Conservation (phyloP, 805 yeast species). For the Ogataea methanolica region DNA sequence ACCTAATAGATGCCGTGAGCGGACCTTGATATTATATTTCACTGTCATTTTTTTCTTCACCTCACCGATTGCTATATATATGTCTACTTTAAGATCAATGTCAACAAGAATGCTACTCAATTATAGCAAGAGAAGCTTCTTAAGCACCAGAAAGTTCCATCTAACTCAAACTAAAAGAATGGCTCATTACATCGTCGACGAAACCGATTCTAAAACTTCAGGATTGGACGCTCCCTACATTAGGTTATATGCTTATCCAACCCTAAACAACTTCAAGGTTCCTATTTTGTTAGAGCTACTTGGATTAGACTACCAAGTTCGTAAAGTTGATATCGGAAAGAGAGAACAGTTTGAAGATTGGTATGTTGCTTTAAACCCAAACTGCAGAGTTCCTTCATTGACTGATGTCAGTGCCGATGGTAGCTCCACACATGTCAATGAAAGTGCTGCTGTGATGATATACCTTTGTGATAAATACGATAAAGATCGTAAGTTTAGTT, state of each 20-base stretch:
- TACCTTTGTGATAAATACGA: conserved; percentile 61
- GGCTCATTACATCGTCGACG: conserved; percentile 29
- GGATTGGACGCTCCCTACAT: conserved; percentile 36
- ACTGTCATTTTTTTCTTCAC: too few species aligned
- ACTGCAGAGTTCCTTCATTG: conserved; percentile 60
- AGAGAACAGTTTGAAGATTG: conserved; percentile 51
- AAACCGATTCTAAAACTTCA: conserved; percentile 30
- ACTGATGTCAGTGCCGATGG: conserved; percentile 38
- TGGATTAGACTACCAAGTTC: conserved; percentile 36
- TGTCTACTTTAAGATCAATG: too few species aligned
- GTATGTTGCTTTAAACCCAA: conserved; percentile 54
- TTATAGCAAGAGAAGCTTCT: too few species aligned
- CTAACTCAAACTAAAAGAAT: conserved; percentile 7
- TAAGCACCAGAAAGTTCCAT: too few species aligned
- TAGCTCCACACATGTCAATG: conserved; percentile 41
- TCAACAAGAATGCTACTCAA: background rate
- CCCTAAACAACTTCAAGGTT: conserved; percentile 45
- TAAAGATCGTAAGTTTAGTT: conserved; percentile 43
- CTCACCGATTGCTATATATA: too few species aligned
- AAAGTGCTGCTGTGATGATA: conserved; percentile 57
- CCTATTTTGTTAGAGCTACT: conserved; percentile 38
- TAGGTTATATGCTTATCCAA: conserved; percentile 37
- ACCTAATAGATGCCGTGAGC: too few species aligned
- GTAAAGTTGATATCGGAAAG: conserved; percentile 36
- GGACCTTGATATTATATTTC: too few species aligned